Conservation (phyloP, 352 stramenopile genomes). For the Pythium biforme region DNA sequence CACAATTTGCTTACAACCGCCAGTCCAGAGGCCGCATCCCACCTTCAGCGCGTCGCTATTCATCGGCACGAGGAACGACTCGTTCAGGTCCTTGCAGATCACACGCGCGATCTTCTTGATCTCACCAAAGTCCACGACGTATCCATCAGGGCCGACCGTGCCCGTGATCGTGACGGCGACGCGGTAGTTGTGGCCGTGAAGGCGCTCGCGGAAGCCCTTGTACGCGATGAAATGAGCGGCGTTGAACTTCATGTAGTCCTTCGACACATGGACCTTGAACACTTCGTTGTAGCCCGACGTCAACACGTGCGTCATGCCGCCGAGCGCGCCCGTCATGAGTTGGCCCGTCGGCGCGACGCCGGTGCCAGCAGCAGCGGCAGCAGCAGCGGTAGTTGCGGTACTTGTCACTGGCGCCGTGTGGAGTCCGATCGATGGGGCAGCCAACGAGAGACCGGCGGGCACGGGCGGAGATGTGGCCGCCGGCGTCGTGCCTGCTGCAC, state of each 20-base stretch:
- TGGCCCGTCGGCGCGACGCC: slow-evolving; percentile 15
- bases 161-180: slow-evolving; percentile 91
- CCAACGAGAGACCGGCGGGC: slow-evolving; percentile 14
- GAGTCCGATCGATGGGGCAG: slow-evolving; percentile 24
- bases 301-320: slow-evolving; percentile 27
- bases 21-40: background rate
- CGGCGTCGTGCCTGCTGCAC: slow-evolving; percentile 11
- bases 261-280: slow-evolving; percentile 88
- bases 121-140: slow-evolving; percentile 97
- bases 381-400: slow-evolving; percentile 3
- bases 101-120: slow-evolving; percentile 95
- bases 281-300: slow-evolving; percentile 58
- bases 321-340: slow-evolving; percentile 14
- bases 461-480: slow-evolving; percentile 17
- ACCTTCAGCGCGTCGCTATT: slow-evolving; percentile 92
- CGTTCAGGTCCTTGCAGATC: slow-evolving; percentile 96
- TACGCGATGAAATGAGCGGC: slow-evolving; percentile 89
- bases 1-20: too few relatives aligned
- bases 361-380: background rate
- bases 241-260: slow-evolving; percentile 93
- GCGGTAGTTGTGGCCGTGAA: slow-evolving; percentile 98
- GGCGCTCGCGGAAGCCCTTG: slow-evolving; percentile 94
- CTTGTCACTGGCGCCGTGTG: slow-evolving; percentile 12
- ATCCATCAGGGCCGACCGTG: slow-evolving; percentile 90
- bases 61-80: slow-evolving; percentile 96